Evolutionary conservation across 768 basidiomycete species (phyloP).

Genomic region (Lentinula lateritia): DNA sequence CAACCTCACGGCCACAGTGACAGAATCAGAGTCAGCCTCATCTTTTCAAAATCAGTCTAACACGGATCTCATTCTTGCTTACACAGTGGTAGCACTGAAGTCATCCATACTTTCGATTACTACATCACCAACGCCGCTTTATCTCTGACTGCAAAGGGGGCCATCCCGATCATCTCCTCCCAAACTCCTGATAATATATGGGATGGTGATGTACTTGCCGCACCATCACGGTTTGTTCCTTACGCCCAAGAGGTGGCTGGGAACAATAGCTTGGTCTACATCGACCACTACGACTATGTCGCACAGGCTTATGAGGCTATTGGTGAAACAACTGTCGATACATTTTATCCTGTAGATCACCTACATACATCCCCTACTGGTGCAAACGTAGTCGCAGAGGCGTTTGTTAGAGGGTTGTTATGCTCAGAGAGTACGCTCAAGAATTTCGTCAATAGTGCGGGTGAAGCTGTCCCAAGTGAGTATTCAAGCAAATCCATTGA

Average conservation of each 20-base stretch:
- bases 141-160: conserved; percentile 38
- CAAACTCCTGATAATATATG: conserved; percentile 44
- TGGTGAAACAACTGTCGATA: conserved; percentile 27
- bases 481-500: neutral
- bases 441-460: conserved; percentile 29
- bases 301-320: conserved; percentile 35
- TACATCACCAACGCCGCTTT: conserved; percentile 40
- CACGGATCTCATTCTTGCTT: neutral
- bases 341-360: conserved; percentile 41
- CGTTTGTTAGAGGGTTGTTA: conserved; percentile 39
- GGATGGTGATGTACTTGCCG: conserved; percentile 25
- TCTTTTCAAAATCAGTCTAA: neutral
- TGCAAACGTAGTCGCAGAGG: conserved; percentile 41
- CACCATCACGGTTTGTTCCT: conserved; percentile 35
- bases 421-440: conserved; percentile 31
- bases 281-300: conserved; percentile 41
- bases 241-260: conserved; percentile 37
- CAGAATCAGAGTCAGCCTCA: conserved; percentile 24
- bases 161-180: conserved; percentile 40
- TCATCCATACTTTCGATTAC: conserved; percentile 40
- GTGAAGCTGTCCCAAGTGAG: conserved; percentile 31
- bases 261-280: conserved; percentile 31
- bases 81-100: conserved; percentile 27
- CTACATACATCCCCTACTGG: conserved; percentile 40
- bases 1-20: conserved; percentile 29